These are phyloP conservation scores for Agroathelia rolfsii DNA, from an alignment of 1,284 basidiomycete species.

Conservation along the genomic window DNA sequence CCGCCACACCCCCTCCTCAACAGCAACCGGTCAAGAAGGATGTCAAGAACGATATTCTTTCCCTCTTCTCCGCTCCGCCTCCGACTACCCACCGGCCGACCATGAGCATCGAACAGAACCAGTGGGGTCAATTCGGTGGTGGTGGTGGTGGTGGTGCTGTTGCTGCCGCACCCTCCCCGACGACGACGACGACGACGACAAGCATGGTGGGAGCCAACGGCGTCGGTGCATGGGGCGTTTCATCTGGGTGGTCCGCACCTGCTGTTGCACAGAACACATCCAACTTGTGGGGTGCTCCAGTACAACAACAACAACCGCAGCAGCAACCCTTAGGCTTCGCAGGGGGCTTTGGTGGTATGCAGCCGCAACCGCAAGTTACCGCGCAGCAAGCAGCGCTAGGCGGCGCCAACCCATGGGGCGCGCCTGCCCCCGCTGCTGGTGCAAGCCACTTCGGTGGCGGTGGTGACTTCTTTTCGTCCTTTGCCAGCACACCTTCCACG, in stretches of 20 bases:
- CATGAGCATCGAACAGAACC: conserved; percentile 18
- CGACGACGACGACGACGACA: conserved; percentile 18
- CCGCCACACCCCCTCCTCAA: conserved; percentile 26
- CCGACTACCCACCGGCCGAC: conserved; percentile 18
- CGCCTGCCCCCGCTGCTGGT: conserved; percentile 8
- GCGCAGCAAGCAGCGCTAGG: conserved; percentile 16
- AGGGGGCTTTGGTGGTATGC: conserved; percentile 12
- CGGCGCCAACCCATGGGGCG: conserved; percentile 4
- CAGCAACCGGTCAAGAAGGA: conserved; percentile 64
- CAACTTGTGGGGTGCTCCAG: conserved; percentile 32
- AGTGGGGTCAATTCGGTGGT: conserved; percentile 19
- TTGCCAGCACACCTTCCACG: conserved; percentile 14
- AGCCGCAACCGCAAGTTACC: conserved; percentile 20
- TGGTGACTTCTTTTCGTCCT: conserved; percentile 25
- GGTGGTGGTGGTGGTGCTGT: conserved; percentile 6
- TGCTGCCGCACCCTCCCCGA: conserved; percentile 13
- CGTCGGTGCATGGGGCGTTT: conserved; percentile 53
- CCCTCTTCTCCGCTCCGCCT: conserved; percentile 59
- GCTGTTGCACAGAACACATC: conserved; percentile 21
- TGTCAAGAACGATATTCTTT: conserved; percentile 81
- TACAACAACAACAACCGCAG: conserved; percentile 15
- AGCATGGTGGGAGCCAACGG: conserved; percentile 52
- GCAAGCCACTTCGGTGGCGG: conserved; percentile 11
- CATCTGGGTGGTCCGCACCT: conserved; percentile 45
- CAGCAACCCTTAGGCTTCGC: conserved; percentile 18